Evolutionary conservation across 1,284 basidiomycete species (phyloP).

Genomic region (Ceratobasidium sp.): DNA sequence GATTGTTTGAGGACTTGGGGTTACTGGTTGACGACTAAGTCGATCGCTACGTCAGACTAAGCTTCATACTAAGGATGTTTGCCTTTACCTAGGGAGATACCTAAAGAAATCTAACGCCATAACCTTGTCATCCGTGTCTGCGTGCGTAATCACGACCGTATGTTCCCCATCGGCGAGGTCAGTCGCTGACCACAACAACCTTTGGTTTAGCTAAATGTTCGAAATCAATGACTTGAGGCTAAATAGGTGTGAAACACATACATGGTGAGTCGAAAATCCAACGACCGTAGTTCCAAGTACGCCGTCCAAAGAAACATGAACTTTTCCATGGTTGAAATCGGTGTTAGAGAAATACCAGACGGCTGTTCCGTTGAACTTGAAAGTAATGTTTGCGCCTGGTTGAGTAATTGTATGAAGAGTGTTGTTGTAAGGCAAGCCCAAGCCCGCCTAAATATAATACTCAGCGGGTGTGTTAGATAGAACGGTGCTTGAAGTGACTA

Average conservation of each 20-base stretch:
- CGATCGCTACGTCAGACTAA: neutral
- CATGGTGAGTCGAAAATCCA: neutral
- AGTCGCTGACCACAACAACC: neutral
- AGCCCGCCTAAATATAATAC: neutral
- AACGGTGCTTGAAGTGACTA: neutral
- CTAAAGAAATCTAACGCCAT: conserved; percentile 20
- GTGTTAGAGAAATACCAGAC: conserved; percentile 18
- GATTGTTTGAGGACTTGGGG: neutral
- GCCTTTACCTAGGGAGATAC: conserved; percentile 12
- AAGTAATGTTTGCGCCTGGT: neutral
- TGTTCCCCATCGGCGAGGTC: conserved; percentile 12
- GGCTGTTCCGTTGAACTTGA: conserved; percentile 24
- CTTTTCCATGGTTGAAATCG: neutral
- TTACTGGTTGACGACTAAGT: neutral
- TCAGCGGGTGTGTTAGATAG: neutral
- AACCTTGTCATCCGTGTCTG: neutral
- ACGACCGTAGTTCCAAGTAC: neutral
- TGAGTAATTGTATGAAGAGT: neutral
- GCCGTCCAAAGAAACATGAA: conserved; percentile 10
- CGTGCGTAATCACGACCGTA: conserved; percentile 17
- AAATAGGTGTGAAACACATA: neutral
- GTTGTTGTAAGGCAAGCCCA: conserved; percentile 12
- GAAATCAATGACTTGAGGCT: neutral
- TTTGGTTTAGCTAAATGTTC: conserved; percentile 8
- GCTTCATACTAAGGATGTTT: neutral